These are phyloP conservation scores for Malania oleifera DNA, from an alignment of 164 flowering plant genomes.

Conservation along the genomic window DNA sequence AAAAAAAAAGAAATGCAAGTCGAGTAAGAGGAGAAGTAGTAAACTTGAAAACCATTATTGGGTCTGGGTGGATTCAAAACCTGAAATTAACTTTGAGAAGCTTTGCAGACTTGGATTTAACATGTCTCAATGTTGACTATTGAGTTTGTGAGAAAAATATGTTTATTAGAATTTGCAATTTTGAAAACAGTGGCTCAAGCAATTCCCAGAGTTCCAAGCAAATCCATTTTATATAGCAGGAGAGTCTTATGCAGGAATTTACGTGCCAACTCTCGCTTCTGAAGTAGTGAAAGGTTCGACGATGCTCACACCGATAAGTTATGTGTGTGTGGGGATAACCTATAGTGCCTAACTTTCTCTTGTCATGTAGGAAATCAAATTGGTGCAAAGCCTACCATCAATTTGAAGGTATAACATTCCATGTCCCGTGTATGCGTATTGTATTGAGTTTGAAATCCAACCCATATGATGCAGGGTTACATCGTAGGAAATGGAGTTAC, in stretches of 20 bases:
- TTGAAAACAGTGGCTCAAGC: constrained; percentile 25
- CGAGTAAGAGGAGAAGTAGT: no score
- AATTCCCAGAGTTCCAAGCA: constrained; percentile 26
- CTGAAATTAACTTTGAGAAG: background rate
- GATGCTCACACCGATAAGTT: background rate
- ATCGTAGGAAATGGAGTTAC: constrained; percentile 40
- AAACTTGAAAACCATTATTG: no score
- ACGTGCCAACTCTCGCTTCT: constrained; percentile 35
- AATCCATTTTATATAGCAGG: constrained; percentile 38
- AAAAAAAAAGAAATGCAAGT: no score
- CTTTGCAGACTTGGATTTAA: background rate
- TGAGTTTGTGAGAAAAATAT: background rate
- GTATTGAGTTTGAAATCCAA: background rate
- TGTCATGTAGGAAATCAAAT: constrained; percentile 18
- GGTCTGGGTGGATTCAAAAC: background rate
- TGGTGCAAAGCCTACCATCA: constrained; percentile 14
- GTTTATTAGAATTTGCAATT: background rate
- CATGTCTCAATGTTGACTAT: background rate
- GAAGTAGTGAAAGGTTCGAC: constrained; percentile 26
- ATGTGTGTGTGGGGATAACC: background rate
- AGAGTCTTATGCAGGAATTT: constrained; percentile 37
- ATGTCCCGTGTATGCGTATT: no score
- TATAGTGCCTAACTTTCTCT: background rate
- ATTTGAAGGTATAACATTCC: constrained; percentile 20
- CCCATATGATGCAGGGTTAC: constrained; percentile 28